phyloP scores from a whole-genome alignment of 768 basidiomycete genomes.

The Pleurotus citrinopileatus region DNA sequence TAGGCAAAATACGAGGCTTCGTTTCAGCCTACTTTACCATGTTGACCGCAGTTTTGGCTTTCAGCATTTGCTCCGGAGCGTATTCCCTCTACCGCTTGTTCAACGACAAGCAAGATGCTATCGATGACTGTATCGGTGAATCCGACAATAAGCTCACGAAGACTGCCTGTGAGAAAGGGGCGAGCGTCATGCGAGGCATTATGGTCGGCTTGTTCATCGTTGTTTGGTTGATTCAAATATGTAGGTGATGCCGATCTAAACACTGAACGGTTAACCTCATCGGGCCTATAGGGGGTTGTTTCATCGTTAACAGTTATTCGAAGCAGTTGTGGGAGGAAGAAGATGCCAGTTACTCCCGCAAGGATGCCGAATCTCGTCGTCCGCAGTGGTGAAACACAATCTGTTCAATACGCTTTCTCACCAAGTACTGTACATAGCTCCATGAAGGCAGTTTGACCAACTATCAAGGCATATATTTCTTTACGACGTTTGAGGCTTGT shows the following conservation, averaged over 20 bases:
- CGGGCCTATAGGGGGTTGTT: constrained; percentile 35
- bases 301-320: constrained; percentile 43
- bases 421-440: not conserved
- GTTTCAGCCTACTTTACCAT: constrained; percentile 41
- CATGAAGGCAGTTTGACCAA: no score
- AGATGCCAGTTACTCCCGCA: constrained; percentile 30
- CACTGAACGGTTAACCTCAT: not conserved
- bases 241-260: constrained; percentile 25
- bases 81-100: constrained; percentile 44
- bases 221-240: constrained; percentile 47
- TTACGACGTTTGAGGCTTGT: no score
- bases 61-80: constrained; percentile 41
- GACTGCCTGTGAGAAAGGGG: constrained; percentile 35
- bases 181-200: constrained; percentile 38
- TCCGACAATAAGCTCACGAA: constrained; percentile 25
- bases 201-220: constrained; percentile 39
- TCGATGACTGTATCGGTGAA: constrained; percentile 33
- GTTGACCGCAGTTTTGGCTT: constrained; percentile 39
- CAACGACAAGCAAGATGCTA: constrained; percentile 34
- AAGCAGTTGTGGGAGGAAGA: constrained; percentile 45
- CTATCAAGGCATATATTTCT: no score
- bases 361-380: constrained; percentile 34
- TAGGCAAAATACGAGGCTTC: constrained; percentile 34
- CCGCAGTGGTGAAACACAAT: constrained; percentile 28
- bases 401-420: not conserved